Evolutionary conservation across 1,139 yeast species (phyloP).

Genomic region (Sugiyamaella japonica): DNA sequence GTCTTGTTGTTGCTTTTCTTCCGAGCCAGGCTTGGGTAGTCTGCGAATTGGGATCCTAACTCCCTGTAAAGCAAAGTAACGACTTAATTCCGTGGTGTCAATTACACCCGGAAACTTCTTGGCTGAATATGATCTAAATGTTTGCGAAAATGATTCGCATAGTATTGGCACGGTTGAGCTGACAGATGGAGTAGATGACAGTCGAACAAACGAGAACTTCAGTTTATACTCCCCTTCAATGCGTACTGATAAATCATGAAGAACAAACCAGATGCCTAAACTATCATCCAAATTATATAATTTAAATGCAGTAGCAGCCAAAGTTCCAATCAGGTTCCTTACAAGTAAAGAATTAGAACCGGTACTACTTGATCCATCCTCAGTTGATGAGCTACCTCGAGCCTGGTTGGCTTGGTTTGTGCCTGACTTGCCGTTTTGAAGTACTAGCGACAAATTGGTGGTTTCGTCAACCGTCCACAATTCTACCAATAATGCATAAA

Average conservation of each 20-base stretch:
- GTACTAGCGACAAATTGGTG: conserved; percentile 38
- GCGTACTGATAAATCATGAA: conserved; percentile 47
- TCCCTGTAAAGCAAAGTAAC: conserved; percentile 48
- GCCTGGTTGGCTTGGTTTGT: conserved; percentile 7
- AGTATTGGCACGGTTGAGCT: conserved; percentile 36
- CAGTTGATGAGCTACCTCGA: background rate
- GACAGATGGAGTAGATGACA: conserved; percentile 22
- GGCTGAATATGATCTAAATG: conserved; percentile 45
- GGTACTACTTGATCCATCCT: background rate
- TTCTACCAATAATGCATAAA: conserved; percentile 42
- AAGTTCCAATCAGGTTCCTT: conserved; percentile 45
- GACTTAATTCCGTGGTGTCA: conserved; percentile 44
- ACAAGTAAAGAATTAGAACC: conserved; percentile 25
- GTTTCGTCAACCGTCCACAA: conserved; percentile 43
- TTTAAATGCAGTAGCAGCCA: conserved; percentile 45
- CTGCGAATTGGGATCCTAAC: conserved; percentile 46
- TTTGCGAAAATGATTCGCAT: conserved; percentile 40
- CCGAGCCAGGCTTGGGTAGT: conserved; percentile 10
- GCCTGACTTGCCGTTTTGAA: conserved; percentile 16
- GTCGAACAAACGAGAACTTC: conserved; percentile 42
- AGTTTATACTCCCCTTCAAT: conserved; percentile 47
- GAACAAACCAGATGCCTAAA: conserved; percentile 47
- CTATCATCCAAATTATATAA: conserved; percentile 42
- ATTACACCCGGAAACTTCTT: conserved; percentile 50
- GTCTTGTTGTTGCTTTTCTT: conserved; percentile 8